Evolutionary conservation across 2,329 filamentous ascomycete species (phyloP), one percentile per base, ranked within the genome.

Genomic region (Colletotrichum incanum): DNA sequence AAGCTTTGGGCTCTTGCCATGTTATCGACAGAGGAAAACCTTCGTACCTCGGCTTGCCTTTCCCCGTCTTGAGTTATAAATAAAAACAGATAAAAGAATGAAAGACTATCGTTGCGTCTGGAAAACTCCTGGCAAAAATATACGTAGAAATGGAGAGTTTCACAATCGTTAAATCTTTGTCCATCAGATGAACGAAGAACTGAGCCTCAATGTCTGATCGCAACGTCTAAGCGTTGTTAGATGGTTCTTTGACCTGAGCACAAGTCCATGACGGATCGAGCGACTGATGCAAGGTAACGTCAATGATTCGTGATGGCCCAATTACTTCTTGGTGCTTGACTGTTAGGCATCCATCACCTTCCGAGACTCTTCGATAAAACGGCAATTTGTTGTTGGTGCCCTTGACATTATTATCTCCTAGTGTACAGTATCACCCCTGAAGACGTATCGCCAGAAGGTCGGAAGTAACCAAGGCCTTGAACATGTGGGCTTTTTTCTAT

Each of bases 171-270:
- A 11, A 26, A 5, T 31, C 28, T 26, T 31, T 54, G 11, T 2
- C 16, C 28, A 52, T 66, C 43, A n/a, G 54, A 66, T 54, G 67
- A 70, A 65, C 67, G 37, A 59, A n/a, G 54, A 59, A 52, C 26
- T 54, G 49, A 52, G 45, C 37, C 20, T 55, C 47, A 43, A 31
- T 28, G 9, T 41, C 61, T 8, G 61, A 41, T 43, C 37, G 23
- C 61, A 31, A 45, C 14, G 37, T 45, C 61, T n/a, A 43, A 43
- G 49, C 61, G 61, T 34, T 31, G 23, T 12, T 20, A 23, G 23
- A 39, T 37, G 31, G 9, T 26, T 56, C 12, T 31, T 34, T 50
- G 31, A 37, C 9, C 28, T 12, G 14, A 28, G 31, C 34, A 23
- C 45, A 62, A 23, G 11, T 39, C 23, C 31, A 63, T 50, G n/a